Conservation (phyloP, 176 grass and related monocot genomes). For the Dactylis glomerata region DNA sequence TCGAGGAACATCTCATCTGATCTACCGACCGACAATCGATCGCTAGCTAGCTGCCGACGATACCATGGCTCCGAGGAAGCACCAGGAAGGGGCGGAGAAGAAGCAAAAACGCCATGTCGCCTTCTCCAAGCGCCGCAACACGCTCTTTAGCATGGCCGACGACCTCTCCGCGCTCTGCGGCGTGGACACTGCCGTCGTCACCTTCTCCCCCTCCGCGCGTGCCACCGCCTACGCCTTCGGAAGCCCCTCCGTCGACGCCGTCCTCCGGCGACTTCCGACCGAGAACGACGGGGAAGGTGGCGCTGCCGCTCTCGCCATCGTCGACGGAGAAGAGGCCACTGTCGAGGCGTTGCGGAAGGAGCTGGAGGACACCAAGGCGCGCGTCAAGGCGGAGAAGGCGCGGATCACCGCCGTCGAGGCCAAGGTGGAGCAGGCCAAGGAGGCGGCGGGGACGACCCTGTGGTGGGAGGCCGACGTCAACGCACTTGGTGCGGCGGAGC, state of each 20-base stretch:
- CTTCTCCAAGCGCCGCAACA: neutral
- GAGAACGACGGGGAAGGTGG: too few species aligned
- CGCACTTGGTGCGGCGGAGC: neutral
- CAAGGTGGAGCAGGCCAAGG: neutral
- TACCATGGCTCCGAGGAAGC: neutral
- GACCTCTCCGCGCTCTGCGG: neutral
- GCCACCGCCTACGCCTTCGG: neutral
- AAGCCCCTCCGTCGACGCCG: neutral
- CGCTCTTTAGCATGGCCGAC: neutral
- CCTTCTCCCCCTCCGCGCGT: neutral
- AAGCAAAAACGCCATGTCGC: neutral
- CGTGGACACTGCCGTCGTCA: neutral
- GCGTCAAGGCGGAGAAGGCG: neutral
- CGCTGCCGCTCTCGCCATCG: neutral
- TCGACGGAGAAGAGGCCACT: neutral
- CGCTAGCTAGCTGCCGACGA: neutral
- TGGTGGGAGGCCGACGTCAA: neutral
- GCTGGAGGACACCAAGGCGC: neutral
- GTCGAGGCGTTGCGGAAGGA: neutral
- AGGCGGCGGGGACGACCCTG: neutral
- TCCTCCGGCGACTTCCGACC: neutral
- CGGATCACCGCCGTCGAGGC: neutral
- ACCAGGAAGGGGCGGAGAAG: neutral
- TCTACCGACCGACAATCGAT: too few species aligned
- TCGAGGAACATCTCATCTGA: too few species aligned